These are phyloP conservation scores for Solanum appendiculatum DNA, from an alignment of 257 asterid species.

Conservation along the genomic window DNA sequence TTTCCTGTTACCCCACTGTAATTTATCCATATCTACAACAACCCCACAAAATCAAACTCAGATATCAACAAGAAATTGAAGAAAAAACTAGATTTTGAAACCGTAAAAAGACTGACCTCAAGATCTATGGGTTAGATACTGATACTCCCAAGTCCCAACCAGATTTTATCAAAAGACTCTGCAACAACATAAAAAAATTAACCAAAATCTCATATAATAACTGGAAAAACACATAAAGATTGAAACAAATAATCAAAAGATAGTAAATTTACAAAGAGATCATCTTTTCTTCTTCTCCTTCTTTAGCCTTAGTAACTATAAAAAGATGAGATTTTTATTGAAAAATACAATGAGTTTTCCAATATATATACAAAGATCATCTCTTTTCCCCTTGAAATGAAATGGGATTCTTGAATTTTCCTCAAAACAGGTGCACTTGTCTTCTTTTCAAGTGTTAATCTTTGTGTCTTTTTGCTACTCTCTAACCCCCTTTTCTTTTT, in stretches of 20 bases:
- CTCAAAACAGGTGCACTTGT: not conserved
- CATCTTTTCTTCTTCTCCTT: not conserved
- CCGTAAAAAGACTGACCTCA: not conserved
- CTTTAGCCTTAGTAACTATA: not conserved
- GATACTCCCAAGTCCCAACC: not conserved
- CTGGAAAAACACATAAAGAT: not conserved
- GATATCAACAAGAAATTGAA: not conserved
- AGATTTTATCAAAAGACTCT: not conserved
- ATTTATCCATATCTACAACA: slow-evolving; percentile 17
- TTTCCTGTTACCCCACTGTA: slow-evolving; percentile 36
- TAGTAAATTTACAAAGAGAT: not conserved
- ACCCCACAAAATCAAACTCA: not conserved
- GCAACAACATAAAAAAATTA: not conserved
- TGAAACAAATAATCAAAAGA: not conserved
- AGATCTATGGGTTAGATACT: not conserved
- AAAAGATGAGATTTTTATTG: not conserved
- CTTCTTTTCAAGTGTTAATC: not conserved
- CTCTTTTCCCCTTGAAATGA: not conserved
- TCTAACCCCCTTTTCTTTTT: not conserved
- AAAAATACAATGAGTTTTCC: not conserved
- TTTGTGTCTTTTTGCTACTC: not conserved
- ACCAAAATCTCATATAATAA: not conserved
- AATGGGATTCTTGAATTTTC: not conserved
- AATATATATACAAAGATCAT: not conserved
- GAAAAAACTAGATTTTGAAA: not conserved